A percentile compares a stretch with the other conserved stretches of the same genome.
Evolutionary conservation across 2,329 filamentous ascomycete genomes (phyloP).

Genomic region (Sclerotinia subarctica): DNA sequence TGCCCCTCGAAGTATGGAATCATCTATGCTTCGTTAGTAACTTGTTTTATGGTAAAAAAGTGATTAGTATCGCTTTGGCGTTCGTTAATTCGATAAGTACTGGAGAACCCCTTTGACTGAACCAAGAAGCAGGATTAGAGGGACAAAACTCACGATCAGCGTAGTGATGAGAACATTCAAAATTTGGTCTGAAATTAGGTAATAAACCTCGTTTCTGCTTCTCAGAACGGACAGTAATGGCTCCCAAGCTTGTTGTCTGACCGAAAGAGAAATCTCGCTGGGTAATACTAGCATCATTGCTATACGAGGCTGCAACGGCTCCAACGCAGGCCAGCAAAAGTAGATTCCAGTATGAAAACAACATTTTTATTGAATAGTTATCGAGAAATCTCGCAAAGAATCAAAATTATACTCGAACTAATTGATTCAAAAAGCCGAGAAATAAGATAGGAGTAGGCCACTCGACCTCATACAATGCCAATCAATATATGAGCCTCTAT

Average conservation of each 20-base stretch:
- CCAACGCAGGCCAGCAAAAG: neutral
- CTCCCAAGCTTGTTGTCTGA: neutral
- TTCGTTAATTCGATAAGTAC: no score
- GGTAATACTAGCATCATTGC: neutral
- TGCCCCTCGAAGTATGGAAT: slow-evolving; percentile 19
- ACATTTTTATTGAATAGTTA: neutral
- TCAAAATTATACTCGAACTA: neutral
- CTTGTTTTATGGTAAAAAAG: neutral
- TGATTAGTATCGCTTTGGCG: neutral
- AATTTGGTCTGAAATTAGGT: slow-evolving; percentile 19
- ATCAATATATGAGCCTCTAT: neutral
- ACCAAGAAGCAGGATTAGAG: neutral
- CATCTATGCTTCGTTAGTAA: neutral
- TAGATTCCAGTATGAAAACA: neutral
- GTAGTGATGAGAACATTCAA: slow-evolving; percentile 25
- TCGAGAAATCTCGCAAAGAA: neutral
- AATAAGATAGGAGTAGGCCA: neutral
- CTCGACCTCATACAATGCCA: neutral
- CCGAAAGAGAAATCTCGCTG: neutral
- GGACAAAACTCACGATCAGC: slow-evolving; percentile 23
- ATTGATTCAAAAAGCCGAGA: no score
- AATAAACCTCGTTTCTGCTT: slow-evolving; percentile 3
- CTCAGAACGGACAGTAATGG: slow-evolving; percentile 16
- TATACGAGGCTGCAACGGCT: neutral
- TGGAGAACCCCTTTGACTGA: neutral